These are phyloP conservation scores for Clarireedia homoeocarpa DNA, from an alignment of 2,329 filamentous ascomycete species.

Conservation along the genomic window DNA sequence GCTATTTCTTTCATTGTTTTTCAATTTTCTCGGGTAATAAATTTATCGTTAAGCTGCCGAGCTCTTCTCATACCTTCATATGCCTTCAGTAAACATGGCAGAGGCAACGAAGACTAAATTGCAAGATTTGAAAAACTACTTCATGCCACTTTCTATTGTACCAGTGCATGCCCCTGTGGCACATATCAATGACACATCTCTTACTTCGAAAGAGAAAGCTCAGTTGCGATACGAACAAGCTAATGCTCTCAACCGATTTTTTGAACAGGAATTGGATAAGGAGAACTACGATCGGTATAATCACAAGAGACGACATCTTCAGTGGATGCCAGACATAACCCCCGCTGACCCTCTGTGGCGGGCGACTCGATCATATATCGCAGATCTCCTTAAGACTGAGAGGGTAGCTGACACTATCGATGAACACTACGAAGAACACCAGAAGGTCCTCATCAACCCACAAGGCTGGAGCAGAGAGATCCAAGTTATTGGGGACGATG, in stretches of 20 bases:
- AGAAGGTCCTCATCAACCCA: slow-evolving; percentile 1
- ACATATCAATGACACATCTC: not conserved
- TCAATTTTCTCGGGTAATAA: no score
- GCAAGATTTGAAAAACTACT: not conserved
- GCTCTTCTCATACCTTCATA: not conserved
- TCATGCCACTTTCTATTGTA: not conserved
- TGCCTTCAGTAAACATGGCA: not conserved
- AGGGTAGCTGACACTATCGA: not conserved
- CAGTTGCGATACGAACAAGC: slow-evolving; percentile 2
- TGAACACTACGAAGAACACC: slow-evolving; percentile 1
- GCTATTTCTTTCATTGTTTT: no score
- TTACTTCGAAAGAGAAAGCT: not conserved
- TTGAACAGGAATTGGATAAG: slow-evolving; percentile 8
- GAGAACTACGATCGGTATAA: not conserved
- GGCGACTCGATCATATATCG: not conserved
- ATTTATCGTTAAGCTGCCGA: not conserved
- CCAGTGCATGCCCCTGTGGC: not conserved
- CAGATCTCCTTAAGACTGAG: not conserved
- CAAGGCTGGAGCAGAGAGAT: not conserved
- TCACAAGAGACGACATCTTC: not conserved
- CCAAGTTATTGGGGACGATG: not conserved
- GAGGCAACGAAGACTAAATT: not conserved
- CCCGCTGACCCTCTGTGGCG: not conserved
- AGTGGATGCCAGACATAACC: slow-evolving; percentile 5
- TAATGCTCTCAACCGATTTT: slow-evolving; percentile 5